Percentiles rank a stretch among this genome's conserved stretches.
These are phyloP conservation scores for Lachnellula occidentalis DNA, from an alignment of 2,329 filamentous ascomycete species.

Conservation along the genomic window DNA sequence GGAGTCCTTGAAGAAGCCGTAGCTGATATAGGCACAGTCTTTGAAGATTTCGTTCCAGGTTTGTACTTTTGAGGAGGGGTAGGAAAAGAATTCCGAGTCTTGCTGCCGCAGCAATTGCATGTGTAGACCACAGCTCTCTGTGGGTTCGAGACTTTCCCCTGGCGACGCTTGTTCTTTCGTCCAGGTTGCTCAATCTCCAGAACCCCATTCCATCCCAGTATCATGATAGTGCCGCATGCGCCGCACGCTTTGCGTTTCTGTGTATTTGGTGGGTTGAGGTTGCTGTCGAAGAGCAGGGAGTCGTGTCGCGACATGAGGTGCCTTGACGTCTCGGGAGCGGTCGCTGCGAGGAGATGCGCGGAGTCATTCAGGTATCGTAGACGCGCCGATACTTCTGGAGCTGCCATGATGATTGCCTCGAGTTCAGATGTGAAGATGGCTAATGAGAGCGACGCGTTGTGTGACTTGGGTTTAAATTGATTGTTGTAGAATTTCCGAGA, in stretches of 20 bases:
- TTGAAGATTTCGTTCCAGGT: neutral
- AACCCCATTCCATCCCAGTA: conserved; percentile 38
- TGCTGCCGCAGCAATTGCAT: conserved; percentile 25
- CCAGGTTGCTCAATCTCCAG: conserved; percentile 9
- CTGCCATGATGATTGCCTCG: conserved; percentile 16
- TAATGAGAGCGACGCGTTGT: conserved; percentile 2
- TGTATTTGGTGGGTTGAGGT: conserved; percentile 40
- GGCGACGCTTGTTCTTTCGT: conserved; percentile 1
- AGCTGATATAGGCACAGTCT: neutral
- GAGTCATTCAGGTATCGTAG: conserved; percentile 47
- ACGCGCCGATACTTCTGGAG: conserved; percentile 26
- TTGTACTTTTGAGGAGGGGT: neutral
- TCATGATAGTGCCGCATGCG: conserved; percentile 56
- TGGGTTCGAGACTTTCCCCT: conserved; percentile 1
- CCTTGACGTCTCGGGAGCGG: conserved; percentile 52
- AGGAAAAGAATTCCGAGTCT: conserved; percentile 19
- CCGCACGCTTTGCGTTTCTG: conserved; percentile 51
- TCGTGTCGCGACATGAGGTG: conserved; percentile 52
- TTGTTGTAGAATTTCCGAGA: neutral
- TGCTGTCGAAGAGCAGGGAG: conserved; percentile 43
- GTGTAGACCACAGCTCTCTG: conserved; percentile 23
- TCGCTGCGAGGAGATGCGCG: conserved; percentile 48
- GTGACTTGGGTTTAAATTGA: neutral
- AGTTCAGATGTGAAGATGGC: neutral
- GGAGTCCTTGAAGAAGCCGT: neutral